Evolutionary conservation across 2,329 filamentous ascomycete genomes (phyloP), one percentile per base, ranked within the genome.

Genomic region (Botrytis hyacinthi): DNA sequence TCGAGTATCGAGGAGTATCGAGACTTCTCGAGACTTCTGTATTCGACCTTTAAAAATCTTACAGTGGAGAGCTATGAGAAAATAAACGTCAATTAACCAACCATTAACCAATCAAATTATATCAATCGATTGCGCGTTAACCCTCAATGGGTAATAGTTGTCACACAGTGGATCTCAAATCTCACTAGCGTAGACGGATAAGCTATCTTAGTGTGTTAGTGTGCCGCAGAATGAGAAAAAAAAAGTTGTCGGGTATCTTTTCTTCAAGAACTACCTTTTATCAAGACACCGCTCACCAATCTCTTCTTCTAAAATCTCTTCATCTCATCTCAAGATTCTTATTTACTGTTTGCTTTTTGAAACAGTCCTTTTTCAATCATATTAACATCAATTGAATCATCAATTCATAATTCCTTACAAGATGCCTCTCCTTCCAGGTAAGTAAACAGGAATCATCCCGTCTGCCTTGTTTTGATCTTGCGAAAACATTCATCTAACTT

Each of bases 391-490:
- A 72, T 70, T 74, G 70, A 29, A 65, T 44, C 70, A 66, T 66
- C 68, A 51, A 69, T 59, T 48, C 67, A 68, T 9, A 76, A 67
- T 75, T 65, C 66, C 46, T 71, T 66, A 67, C 61, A 85, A 79
- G 78, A 90, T 90, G 88, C 85, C 87, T 83, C 82, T 86, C 77
- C 81, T 87, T 80, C 87, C 89, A 76, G 79, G 77, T 81, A 77
- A 77, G 72, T 76, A 26, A 20, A 65, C 4, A n/a, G 26, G 42
- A 42, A 18, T 42, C 37, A 26, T 22, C 48, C 46, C 32, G 61
- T 48, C 51, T 67, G 68, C 61, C 69, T 65, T 63, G n/a, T 67
- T 48, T 69, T 32, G 22, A 40, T 61, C 20, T 44, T 60, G 54
- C 71, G 32, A 42, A 69, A 69, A 51, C 40, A 59, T 46, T 51